Base-by-base conservation (phyloP, 371 early-diverging fungal species). In the Lichtheimia ramosa region DNA sequence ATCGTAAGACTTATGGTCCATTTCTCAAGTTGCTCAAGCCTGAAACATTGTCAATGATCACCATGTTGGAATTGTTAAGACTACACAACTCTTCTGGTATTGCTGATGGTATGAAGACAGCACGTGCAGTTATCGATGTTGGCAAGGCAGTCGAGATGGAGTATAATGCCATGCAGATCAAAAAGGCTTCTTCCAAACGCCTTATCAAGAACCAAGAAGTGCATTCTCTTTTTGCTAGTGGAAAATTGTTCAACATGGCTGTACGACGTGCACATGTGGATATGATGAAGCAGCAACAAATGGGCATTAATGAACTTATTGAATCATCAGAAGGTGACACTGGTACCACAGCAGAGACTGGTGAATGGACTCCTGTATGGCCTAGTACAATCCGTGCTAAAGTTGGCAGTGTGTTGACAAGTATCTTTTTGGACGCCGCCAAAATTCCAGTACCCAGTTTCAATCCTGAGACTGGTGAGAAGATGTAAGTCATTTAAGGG, bases 81-180 rank as follows among this genome's bases (percentile, higher is more conserved):
- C 66, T 84, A 20, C 82, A 86, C 68, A 83, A 78, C 54, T 70
- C 74, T 46, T 74, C 83, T 27, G 87, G 86, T 14, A 74, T 83
- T 43, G 78, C 79, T 41, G 85, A 85, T 56, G 87, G 86, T 43
- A 85, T 85, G 77, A 81, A 83, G 57, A 84, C 87, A 1, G 83
- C 88, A 7, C 72, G 74, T 50, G 77, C 92, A 10, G 73, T 91
- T 16, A 78, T 80, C 25, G 71, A 73, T 46, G 85, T 97, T 16
- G 96, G 94, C 40, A 86, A 80, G 50, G 84, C 91, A 0, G 77
- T 96, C 14, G 95, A 96, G 63, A 79, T 79, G 63, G 97, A 97
- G 68, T 88, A 93, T 67, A 86, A 91, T 66, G 83, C 92, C 8
- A 84, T 88, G 56, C 86, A 89, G 54, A 77, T 95, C 68, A 84